phyloP scores from a whole-genome alignment of 306 rosid species.

The Corylus americana region DNA sequence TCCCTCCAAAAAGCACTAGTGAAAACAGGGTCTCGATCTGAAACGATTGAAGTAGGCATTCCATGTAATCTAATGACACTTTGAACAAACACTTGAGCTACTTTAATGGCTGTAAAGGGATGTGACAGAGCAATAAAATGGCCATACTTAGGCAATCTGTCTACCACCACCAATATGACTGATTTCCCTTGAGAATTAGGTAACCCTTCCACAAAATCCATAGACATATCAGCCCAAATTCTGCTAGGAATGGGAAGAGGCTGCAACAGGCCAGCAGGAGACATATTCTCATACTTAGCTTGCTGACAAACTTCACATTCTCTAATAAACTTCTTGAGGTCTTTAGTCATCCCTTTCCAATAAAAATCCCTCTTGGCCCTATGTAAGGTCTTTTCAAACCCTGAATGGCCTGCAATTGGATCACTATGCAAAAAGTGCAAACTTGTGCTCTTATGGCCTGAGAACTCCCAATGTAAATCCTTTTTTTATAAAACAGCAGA shows the following conservation, averaged over 20 bases:
- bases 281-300: rapidly evolving
- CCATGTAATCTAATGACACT: not conserved
- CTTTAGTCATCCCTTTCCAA: not conserved
- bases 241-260: not conserved
- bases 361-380: no score
- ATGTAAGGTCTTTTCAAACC: no score
- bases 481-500: no score
- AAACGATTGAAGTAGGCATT: no score
- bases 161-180: not conserved
- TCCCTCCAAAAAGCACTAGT: not conserved
- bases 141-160: not conserved
- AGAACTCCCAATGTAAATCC: no score
- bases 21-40: not conserved
- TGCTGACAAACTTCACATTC: not conserved
- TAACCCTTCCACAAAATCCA: not conserved
- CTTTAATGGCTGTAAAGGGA: not conserved
- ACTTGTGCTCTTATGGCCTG: no score
- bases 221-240: not conserved
- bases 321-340: not conserved
- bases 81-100: not conserved
- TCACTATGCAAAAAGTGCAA: no score
- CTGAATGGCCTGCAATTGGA: no score
- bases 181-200: not conserved
- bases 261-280: not conserved
- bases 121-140: not conserved